These are phyloP conservation scores for Diaporthe sp. DNA, from an alignment of 2,329 filamentous ascomycete genomes.

Conservation along the genomic window DNA sequence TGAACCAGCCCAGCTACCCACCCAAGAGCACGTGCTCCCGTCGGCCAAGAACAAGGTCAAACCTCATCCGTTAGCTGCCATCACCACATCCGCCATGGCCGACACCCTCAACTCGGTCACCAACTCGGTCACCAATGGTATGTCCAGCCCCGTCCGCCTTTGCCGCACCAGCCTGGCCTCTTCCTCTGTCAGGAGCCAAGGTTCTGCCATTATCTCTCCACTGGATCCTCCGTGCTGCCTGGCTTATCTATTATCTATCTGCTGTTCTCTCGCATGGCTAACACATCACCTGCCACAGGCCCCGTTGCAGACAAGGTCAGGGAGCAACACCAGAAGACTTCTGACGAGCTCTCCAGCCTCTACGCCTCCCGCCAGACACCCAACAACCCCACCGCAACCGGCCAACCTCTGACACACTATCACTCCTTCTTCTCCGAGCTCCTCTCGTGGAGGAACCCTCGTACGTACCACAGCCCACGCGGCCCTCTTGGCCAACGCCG, in stretches of 20 bases:
- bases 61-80: conserved; percentile 31
- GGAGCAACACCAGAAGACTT: conserved; percentile 65
- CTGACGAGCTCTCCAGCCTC: conserved; percentile 66
- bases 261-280: conserved; percentile 20
- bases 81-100: conserved; percentile 50
- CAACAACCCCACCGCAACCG: conserved; percentile 63
- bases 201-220: not conserved
- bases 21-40: conserved; percentile 29
- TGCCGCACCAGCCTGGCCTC: not conserved
- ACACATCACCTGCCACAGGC: conserved; percentile 50
- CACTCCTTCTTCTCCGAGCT: conserved; percentile 78
- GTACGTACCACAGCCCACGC: conserved; percentile 54
- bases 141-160: conserved; percentile 50
- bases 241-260: conserved; percentile 3
- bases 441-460: conserved; percentile 76
- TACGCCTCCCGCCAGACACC: conserved; percentile 68
- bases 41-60: conserved; percentile 36
- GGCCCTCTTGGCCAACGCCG: not conserved
- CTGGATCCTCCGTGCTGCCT: not conserved
- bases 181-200: not conserved
- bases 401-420: conserved; percentile 74
- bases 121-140: conserved; percentile 53
- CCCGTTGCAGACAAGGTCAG: conserved; percentile 69
- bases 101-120: conserved; percentile 43
- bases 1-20: not conserved